phyloP scores from a whole-genome alignment of 2,329 filamentous ascomycete species.

The Ambrosiella xylebori region DNA sequence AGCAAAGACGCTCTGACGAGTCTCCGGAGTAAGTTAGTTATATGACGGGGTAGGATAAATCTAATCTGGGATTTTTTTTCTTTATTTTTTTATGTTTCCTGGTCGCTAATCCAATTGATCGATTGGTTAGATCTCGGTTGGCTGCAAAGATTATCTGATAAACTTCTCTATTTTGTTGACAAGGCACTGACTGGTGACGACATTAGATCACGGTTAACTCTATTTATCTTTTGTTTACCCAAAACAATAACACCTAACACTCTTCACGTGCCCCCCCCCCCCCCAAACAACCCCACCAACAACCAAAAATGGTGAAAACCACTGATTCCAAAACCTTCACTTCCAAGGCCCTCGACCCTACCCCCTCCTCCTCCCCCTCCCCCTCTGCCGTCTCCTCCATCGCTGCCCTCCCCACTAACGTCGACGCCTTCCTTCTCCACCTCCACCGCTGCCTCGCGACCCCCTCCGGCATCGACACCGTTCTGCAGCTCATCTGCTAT shows the following conservation, averaged over 20 bases:
- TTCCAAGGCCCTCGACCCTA: conserved; percentile 1
- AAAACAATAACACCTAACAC: not conserved
- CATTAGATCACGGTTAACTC: not conserved
- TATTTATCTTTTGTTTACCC: not conserved
- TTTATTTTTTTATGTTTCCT: not conserved
- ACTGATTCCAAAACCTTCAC: not conserved
- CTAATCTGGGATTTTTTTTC: not conserved
- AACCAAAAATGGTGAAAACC: not conserved
- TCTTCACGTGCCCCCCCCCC: not conserved
- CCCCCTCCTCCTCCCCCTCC: conserved; percentile 4
- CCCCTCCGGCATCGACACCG: conserved; percentile 50
- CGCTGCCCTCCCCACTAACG: conserved; percentile 20
- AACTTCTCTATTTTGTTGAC: too few species aligned
- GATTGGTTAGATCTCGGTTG: too few species aligned
- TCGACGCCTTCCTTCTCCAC: conserved; percentile 37
- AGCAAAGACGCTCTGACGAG: not conserved
- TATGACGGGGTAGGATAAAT: not conserved
- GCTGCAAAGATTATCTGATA: too few species aligned
- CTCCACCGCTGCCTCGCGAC: conserved; percentile 49
- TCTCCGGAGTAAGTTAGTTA: not conserved
- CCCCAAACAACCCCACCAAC: not conserved
- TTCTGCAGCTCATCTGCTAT: conserved; percentile 55
- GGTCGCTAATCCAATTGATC: too few species aligned
- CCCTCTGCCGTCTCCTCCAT: conserved; percentile 15
- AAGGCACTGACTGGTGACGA: too few species aligned